phyloP scores from a whole-genome alignment of 2,329 filamentous ascomycete species.

The Cordyceps cicadae region DNA sequence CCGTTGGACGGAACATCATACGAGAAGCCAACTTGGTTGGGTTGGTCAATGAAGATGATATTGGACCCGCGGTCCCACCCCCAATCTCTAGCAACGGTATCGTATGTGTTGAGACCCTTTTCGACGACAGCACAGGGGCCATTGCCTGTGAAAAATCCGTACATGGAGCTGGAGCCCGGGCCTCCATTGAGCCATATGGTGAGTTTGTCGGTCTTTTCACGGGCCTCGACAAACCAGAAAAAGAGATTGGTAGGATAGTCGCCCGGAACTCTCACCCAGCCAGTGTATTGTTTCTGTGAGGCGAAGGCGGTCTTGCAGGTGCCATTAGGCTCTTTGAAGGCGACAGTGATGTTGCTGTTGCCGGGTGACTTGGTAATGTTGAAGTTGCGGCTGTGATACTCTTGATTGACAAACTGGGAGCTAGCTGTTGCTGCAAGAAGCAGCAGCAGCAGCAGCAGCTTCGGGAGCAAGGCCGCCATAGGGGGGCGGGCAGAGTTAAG shows the following conservation, averaged over 20 bases:
- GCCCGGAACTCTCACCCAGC: conserved; percentile 57
- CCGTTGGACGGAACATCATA: conserved; percentile 57
- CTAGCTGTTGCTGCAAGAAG: conserved; percentile 15
- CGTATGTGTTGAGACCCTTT: conserved; percentile 38
- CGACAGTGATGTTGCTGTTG: conserved; percentile 55
- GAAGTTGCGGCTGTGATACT: conserved; percentile 30
- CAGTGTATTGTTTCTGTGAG: conserved; percentile 60
- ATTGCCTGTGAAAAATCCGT: conserved; percentile 54
- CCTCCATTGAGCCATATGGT: conserved; percentile 62
- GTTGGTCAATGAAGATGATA: conserved; percentile 55
- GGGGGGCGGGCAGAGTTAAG: neutral
- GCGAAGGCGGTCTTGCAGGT: conserved; percentile 58
- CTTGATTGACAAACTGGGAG: conserved; percentile 28
- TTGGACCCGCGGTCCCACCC: conserved; percentile 54
- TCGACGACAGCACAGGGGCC: conserved; percentile 47
- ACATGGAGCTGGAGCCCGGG: conserved; percentile 56
- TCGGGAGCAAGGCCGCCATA: conserved; percentile 1
- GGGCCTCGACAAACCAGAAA: conserved; percentile 43
- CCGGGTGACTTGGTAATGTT: conserved; percentile 55
- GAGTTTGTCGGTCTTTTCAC: conserved; percentile 32
- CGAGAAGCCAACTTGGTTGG: conserved; percentile 62
- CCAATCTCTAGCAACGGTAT: conserved; percentile 51
- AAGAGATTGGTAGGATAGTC: conserved; percentile 43
- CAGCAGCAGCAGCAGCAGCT: conserved; percentile 8
- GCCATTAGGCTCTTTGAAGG: conserved; percentile 54